Conservation (phyloP, 2,329 filamentous ascomycete genomes). For the Aspergillus latus region DNA sequence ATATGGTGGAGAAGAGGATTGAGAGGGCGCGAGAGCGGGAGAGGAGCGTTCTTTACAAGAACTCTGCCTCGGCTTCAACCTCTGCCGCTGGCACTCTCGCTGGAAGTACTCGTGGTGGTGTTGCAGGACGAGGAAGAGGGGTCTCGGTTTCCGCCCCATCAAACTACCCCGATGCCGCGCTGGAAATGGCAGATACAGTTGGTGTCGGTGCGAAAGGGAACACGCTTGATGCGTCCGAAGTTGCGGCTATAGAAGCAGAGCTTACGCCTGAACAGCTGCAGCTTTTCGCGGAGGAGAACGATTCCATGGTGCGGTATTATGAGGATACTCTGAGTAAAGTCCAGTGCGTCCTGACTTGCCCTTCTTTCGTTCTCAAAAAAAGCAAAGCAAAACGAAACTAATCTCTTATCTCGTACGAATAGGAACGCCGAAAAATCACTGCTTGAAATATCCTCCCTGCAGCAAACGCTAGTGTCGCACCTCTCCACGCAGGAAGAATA, state of each 20-base stretch:
- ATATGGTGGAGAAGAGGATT: conserved; percentile 90
- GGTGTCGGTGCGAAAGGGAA: neutral
- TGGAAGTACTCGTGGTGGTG: too few relatives aligned
- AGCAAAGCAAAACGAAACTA: neutral
- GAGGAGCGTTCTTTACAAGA: conserved; percentile 78
- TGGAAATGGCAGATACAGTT: neutral
- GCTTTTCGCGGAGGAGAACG: conserved; percentile 90
- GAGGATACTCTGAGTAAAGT: conserved; percentile 94
- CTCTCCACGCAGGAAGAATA: conserved; percentile 81
- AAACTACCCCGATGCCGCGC: conserved; percentile 1
- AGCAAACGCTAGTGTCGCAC: conserved; percentile 83
- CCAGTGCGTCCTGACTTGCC: conserved; percentile 59
- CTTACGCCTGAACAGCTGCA: conserved; percentile 84
- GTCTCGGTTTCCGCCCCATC: conserved; percentile 3
- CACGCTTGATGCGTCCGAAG: conserved; percentile 32
- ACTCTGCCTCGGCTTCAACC: conserved; percentile 17
- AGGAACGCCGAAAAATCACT: conserved; percentile 88
- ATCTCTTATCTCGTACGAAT: neutral
- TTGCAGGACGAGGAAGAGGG: neutral
- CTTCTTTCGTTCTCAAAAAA: neutral
- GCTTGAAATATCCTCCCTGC: conserved; percentile 87
- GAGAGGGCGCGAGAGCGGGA: conserved; percentile 85
- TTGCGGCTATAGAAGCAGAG: conserved; percentile 52
- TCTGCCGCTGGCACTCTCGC: conserved; percentile 13
- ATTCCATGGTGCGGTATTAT: conserved; percentile 88